Evolutionary conservation across 176 grass and related monocot species (phyloP).

Genomic region (Oryza officinalis): DNA sequence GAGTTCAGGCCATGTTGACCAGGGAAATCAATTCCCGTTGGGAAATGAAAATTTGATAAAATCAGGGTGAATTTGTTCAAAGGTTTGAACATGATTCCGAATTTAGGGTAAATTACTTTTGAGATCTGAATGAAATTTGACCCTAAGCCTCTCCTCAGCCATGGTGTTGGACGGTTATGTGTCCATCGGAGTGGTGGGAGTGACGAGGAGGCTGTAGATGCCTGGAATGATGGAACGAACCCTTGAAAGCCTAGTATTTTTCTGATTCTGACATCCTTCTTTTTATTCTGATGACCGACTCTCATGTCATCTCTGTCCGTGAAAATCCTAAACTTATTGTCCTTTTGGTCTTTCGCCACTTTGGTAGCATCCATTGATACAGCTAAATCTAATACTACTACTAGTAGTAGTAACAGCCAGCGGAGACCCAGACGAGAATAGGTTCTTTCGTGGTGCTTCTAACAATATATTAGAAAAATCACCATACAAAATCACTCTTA

Average conservation of each 20-base stretch:
- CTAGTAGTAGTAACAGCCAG: too few relatives aligned
- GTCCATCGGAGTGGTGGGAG: too few relatives aligned
- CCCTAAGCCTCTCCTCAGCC: background rate
- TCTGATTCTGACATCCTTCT: background rate
- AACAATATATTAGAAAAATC: conserved; percentile 16
- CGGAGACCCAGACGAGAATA: background rate
- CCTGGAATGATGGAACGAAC: too few relatives aligned
- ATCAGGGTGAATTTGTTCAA: background rate
- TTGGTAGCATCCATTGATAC: background rate
- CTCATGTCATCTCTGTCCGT: background rate
- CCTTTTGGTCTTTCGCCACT: background rate
- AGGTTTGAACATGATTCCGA: background rate
- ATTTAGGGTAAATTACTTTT: background rate
- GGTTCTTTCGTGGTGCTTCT: conserved; percentile 18
- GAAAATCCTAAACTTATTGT: background rate
- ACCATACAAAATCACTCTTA: conserved; percentile 23
- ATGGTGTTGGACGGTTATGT: background rate
- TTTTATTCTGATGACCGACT: background rate
- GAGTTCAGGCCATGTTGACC: background rate
- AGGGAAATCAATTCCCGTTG: too few relatives aligned
- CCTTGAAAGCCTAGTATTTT: background rate
- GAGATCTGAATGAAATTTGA: background rate
- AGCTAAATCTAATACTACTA: background rate
- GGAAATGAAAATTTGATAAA: background rate
- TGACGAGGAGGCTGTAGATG: background rate